Evolutionary conservation across 352 stramenopile species (phyloP).

Genomic region (Pythium folliculosum): DNA sequence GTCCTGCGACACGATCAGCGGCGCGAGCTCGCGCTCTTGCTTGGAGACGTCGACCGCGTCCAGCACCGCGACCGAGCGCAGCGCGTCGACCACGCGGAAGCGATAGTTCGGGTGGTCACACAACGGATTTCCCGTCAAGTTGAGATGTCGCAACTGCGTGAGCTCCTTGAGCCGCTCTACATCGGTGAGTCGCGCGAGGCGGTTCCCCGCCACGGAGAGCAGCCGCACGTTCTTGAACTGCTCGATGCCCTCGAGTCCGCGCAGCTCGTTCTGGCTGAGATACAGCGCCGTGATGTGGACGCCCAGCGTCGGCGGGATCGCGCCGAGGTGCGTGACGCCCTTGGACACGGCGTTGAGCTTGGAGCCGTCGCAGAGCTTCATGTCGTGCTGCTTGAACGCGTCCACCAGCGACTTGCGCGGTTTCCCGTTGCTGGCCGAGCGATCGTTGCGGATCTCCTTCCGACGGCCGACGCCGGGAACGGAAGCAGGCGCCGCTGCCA

Average conservation of each 20-base stretch:
- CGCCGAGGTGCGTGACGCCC: constrained; percentile 48
- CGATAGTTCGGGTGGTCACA: constrained; percentile 77
- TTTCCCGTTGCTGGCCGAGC: constrained; percentile 10
- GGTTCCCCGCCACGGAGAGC: constrained; percentile 67
- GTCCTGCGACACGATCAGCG: constrained; percentile 59
- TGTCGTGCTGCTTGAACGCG: constrained; percentile 70
- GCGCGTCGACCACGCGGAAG: constrained; percentile 47
- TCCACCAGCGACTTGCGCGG: constrained; percentile 55
- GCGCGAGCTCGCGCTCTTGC: constrained; percentile 54
- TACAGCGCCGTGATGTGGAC: constrained; percentile 62
- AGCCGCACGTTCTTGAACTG: constrained; percentile 65
- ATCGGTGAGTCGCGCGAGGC: constrained; percentile 46
- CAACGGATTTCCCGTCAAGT: constrained; percentile 73
- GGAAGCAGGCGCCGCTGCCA: neutral
- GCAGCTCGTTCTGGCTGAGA: constrained; percentile 80
- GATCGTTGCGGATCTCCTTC: neutral
- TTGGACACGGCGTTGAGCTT: constrained; percentile 78
- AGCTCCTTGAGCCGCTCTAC: constrained; percentile 42
- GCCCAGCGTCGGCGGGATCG: constrained; percentile 45
- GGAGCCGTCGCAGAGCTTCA: constrained; percentile 66
- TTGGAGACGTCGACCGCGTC: constrained; percentile 61
- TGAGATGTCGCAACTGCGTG: constrained; percentile 56
- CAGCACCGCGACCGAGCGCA: constrained; percentile 54
- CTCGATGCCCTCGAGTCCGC: constrained; percentile 46
- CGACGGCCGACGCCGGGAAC: neutral